A percentile compares a stretch with the other conserved stretches of the same genome.
phyloP scores from a whole-genome alignment of 1,139 yeast species.

The Saccharomyces hybrid region DNA sequence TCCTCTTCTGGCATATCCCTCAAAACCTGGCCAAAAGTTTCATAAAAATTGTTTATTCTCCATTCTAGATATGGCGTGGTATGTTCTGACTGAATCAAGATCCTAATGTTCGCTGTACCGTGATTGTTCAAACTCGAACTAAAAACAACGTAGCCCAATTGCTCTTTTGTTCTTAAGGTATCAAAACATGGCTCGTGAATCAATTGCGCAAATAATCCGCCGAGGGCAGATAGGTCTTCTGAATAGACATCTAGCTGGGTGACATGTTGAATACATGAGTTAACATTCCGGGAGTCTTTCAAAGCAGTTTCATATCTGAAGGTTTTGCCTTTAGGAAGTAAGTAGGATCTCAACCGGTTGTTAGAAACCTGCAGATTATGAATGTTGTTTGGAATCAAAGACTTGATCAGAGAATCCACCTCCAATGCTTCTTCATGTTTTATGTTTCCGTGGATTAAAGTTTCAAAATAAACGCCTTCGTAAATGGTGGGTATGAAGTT shows the following conservation, averaged over 20 bases:
- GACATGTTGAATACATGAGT: constrained; percentile 77
- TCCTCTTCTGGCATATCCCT: constrained; percentile 50
- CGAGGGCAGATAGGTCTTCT: constrained; percentile 38
- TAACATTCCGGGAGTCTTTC: constrained; percentile 65
- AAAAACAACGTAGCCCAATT: constrained; percentile 83
- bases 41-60: constrained; percentile 65
- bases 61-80: constrained; percentile 65
- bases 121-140: constrained; percentile 64
- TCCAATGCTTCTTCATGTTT: constrained; percentile 47
- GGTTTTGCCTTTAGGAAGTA: constrained; percentile 40
- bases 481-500: constrained; percentile 43
- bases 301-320: constrained; percentile 46
- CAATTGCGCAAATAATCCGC: constrained; percentile 64
- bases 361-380: constrained; percentile 31
- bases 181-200: constrained; percentile 84
- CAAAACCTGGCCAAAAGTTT: constrained; percentile 32
- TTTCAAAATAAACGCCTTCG: constrained; percentile 48
- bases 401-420: constrained; percentile 39
- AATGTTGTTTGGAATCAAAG: constrained; percentile 23
- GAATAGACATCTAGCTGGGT: constrained; percentile 55
- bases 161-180: constrained; percentile 86
- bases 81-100: constrained; percentile 83
- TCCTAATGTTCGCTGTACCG: constrained; percentile 67
- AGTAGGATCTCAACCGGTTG: constrained; percentile 43
- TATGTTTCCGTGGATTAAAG: constrained; percentile 75